These are phyloP conservation scores for Penicillium sp. DNA, from an alignment of 2,329 filamentous ascomycete species.

Conservation along the genomic window DNA sequence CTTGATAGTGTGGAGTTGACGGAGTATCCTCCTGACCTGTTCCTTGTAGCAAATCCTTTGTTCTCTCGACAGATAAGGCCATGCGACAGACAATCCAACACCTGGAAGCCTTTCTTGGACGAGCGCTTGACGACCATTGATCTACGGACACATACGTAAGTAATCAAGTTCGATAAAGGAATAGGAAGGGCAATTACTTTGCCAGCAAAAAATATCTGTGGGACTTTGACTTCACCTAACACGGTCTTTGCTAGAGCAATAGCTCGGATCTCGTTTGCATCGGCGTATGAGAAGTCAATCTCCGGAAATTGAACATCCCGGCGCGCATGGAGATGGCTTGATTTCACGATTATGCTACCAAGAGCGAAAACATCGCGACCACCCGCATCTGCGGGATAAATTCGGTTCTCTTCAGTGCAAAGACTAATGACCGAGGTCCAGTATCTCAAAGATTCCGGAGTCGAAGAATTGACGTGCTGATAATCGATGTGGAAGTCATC, in stretches of 20 bases:
- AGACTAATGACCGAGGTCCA: too few relatives aligned
- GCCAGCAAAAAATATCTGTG: conserved; percentile 41
- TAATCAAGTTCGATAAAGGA: too few relatives aligned
- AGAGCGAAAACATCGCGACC: conserved; percentile 48
- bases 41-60: conserved; percentile 39
- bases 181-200: conserved; percentile 32
- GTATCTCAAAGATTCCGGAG: too few relatives aligned
- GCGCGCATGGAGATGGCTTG: conserved; percentile 33
- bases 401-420: too few relatives aligned
- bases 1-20: conserved; percentile 28
- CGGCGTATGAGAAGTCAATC: conserved; percentile 42
- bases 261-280: conserved; percentile 43
- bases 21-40: conserved; percentile 36
- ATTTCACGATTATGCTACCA: conserved; percentile 45
- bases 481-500: too few relatives aligned
- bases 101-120: conserved; percentile 44
- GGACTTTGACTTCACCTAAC: too few relatives aligned
- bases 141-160: too few relatives aligned
- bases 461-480: too few relatives aligned
- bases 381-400: too few relatives aligned
- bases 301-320: conserved; percentile 6
- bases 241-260: conserved; percentile 33
- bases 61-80: conserved; percentile 34
- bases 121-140: too few relatives aligned
- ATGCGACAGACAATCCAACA: conserved; percentile 38